Evolutionary conservation across 2,329 filamentous ascomycete genomes (phyloP).

Genomic region (Botrytis porri): DNA sequence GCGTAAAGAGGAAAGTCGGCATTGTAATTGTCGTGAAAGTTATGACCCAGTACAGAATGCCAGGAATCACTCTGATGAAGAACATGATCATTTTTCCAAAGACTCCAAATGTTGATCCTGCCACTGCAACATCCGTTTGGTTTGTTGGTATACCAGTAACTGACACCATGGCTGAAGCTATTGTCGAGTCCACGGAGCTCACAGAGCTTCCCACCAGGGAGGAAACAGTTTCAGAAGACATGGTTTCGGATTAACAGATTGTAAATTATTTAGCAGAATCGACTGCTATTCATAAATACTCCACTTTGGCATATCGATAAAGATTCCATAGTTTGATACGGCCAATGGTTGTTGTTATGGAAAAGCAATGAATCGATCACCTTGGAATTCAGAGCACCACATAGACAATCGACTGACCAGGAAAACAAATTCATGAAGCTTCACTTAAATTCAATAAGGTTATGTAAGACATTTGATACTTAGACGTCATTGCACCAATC

Average conservation of each 20-base stretch:
- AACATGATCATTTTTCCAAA: slow-evolving; percentile 54
- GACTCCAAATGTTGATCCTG: slow-evolving; percentile 55
- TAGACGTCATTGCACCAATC: slow-evolving; percentile 14
- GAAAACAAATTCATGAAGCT: slow-evolving; percentile 13
- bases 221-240: slow-evolving; percentile 26
- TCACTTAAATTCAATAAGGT: not conserved
- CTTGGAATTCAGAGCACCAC: not conserved
- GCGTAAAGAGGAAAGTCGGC: slow-evolving; percentile 82
- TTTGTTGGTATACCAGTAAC: slow-evolving; percentile 23
- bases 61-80: slow-evolving; percentile 54
- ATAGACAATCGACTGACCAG: not conserved
- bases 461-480: not conserved
- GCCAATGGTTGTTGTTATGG: slow-evolving; percentile 1
- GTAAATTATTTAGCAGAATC: slow-evolving; percentile 7
- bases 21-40: slow-evolving; percentile 85
- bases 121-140: slow-evolving; percentile 41
- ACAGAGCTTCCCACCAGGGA: slow-evolving; percentile 28
- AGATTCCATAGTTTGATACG: slow-evolving; percentile 4
- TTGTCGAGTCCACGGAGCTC: slow-evolving; percentile 28
- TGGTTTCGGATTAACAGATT: not conserved
- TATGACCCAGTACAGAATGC: slow-evolving; percentile 72
- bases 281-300: not conserved
- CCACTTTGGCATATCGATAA: not conserved
- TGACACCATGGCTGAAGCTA: slow-evolving; percentile 25
- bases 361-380: not conserved